Evolutionary conservation across 352 stramenopile genomes (phyloP), one percentile per base, ranked within the genome.

Genomic region (Pseudoperonospora humuli): DNA sequence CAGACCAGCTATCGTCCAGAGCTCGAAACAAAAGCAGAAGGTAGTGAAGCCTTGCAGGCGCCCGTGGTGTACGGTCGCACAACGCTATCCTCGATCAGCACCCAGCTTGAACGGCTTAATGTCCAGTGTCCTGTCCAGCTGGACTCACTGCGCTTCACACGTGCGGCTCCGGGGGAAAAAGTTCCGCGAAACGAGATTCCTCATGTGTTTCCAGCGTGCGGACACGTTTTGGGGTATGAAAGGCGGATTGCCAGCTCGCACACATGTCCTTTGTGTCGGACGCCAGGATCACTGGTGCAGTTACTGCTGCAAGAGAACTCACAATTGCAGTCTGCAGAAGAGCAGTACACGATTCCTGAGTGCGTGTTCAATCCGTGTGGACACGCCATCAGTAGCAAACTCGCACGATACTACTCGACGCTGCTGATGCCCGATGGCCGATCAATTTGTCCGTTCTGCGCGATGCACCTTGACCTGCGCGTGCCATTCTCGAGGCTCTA

Each of bases 331-430:
- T 72, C 71, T 2, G 57, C 51, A 0, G 70, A 70, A 6, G 78
- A 86, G 36, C 78, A 72, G 13, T 62, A 70, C 13, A 53, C 56
- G 2, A 71, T 86, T 35, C 78, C 78, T 15, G 78, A 87, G 57
- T 87, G 70, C 34, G 78, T 91, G 1, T 70, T 91, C 18, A 91
- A 91, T 54, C 78, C 78, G 17, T 91, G 78, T 42, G 78, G 78
- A n/a, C 78, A 91, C 36, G 70, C 76, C 7, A 86, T 86, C 50
- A 86, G 73, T 38, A 57, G 41, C 33, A 77, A 75, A 19, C 62
- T 87, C 14, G 78, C 78, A n/a, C 53, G 45, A 1, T 61, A 84
- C 29, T 87, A 85, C 40, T 60, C 73, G 7, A 45, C 45, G 23
- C 32, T 91, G 18, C 51, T 82, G 18, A 86, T 91, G 71, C 75